These are phyloP conservation scores for Phytopythium sindhum DNA, from an alignment of 352 stramenopile species.

Conservation along the genomic window DNA sequence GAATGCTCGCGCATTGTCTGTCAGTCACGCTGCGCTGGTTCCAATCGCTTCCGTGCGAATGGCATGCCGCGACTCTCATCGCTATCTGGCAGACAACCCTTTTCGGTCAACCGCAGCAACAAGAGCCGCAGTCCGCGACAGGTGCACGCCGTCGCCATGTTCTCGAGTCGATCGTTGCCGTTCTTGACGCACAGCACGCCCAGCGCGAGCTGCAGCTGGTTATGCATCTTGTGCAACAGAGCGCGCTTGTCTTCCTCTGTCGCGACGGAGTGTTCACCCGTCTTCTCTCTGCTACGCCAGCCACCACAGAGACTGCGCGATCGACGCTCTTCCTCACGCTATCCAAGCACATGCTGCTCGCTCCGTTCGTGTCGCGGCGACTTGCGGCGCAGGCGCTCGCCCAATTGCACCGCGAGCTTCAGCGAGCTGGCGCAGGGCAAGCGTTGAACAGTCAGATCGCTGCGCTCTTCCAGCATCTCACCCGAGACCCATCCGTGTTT, in stretches of 20 bases:
- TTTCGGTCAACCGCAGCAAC: constrained; percentile 27
- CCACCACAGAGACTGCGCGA: neutral
- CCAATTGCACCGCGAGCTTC: constrained; percentile 34
- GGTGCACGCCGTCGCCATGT: neutral
- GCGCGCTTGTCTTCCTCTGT: constrained; percentile 51
- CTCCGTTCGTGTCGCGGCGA: constrained; percentile 39
- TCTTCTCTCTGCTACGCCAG: neutral
- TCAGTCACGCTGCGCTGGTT: constrained; percentile 60
- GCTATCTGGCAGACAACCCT: constrained; percentile 60
- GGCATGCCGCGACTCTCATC: constrained; percentile 57
- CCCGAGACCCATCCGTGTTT: neutral
- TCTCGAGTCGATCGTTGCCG: constrained; percentile 23
- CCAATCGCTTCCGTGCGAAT: constrained; percentile 49
- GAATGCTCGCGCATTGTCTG: constrained; percentile 46
- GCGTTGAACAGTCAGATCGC: constrained; percentile 32
- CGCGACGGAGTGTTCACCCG: constrained; percentile 21
- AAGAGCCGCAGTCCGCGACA: neutral
- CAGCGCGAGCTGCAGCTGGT: constrained; percentile 22
- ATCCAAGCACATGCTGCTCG: constrained; percentile 56
- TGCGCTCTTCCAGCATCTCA: constrained; percentile 34
- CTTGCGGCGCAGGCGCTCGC: constrained; percentile 36
- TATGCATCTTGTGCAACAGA: constrained; percentile 47
- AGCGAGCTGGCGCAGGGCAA: constrained; percentile 13
- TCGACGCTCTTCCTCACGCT: constrained; percentile 35
- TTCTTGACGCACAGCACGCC: constrained; percentile 53